phyloP scores from a whole-genome alignment of 305 asterid genomes.

The Fraxinus floribunda region DNA sequence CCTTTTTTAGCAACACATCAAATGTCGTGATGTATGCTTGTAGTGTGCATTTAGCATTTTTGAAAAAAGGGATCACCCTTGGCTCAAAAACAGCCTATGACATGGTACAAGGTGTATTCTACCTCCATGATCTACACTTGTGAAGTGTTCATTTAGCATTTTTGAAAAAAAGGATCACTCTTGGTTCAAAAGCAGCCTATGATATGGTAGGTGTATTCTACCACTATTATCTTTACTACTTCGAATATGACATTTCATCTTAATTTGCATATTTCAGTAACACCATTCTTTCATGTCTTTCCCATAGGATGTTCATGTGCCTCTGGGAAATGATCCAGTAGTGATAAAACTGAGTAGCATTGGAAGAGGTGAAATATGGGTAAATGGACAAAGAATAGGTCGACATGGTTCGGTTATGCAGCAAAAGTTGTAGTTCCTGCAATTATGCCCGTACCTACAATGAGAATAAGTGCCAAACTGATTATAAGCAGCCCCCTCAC shows the following conservation, averaged over 20 bases:
- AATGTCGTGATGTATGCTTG: too few species aligned
- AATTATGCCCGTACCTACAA: constrained; percentile 59
- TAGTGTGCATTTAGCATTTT: too few species aligned
- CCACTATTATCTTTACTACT: background rate
- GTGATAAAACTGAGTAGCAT: constrained; percentile 59
- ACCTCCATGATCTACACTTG: background rate
- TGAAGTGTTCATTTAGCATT: too few species aligned
- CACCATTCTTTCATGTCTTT: background rate
- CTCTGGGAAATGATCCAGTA: constrained; percentile 56
- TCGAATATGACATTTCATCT: background rate
- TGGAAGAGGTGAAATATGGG: constrained; percentile 70
- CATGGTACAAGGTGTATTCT: constrained; percentile 7
- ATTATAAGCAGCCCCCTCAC: constrained; percentile 74
- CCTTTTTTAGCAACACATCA: too few species aligned
- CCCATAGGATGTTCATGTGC: constrained; percentile 52
- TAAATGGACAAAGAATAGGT: constrained; percentile 62
- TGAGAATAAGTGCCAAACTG: constrained; percentile 61
- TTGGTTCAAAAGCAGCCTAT: constrained; percentile 69
- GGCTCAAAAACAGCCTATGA: constrained; percentile 67
- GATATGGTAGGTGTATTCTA: constrained; percentile 71
- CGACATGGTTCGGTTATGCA: constrained; percentile 68
- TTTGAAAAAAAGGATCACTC: constrained; percentile 24
- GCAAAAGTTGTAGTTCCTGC: constrained; percentile 58
- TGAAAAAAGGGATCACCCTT: constrained; percentile 31
- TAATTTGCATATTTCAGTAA: background rate